These are phyloP conservation scores for Pythium insidiosum DNA, from an alignment of 352 stramenopile genomes.

Conservation along the genomic window DNA sequence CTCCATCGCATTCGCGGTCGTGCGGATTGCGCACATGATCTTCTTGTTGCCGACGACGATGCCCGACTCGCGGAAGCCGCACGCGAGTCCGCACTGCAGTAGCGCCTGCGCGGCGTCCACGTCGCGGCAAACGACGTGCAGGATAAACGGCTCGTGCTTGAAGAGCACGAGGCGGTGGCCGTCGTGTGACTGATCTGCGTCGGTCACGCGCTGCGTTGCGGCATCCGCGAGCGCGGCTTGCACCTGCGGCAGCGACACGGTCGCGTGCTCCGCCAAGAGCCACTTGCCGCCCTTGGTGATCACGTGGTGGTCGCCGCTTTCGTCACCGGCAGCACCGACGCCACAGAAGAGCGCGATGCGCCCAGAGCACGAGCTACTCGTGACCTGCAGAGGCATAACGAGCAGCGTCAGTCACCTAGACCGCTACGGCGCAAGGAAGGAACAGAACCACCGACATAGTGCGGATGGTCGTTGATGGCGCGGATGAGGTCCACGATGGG, in stretches of 20 bases:
- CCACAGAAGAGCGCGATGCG: slow-evolving; percentile 85
- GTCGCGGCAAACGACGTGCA: slow-evolving; percentile 86
- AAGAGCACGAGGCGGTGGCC: slow-evolving; percentile 63
- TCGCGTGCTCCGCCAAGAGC: slow-evolving; percentile 77
- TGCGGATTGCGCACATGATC: slow-evolving; percentile 88
- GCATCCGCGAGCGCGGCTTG: slow-evolving; percentile 18
- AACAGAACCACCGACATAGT: slow-evolving; percentile 75
- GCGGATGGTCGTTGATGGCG: slow-evolving; percentile 74
- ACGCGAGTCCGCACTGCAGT: slow-evolving; percentile 72
- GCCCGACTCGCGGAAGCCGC: slow-evolving; percentile 86
- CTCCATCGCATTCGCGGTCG: slow-evolving; percentile 79
- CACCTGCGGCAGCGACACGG: slow-evolving; percentile 67
- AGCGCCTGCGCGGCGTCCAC: slow-evolving; percentile 69
- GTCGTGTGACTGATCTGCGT: no score
- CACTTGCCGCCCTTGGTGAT: slow-evolving; percentile 88
- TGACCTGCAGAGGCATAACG: slow-evolving; percentile 58
- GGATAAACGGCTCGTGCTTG: slow-evolving; percentile 90
- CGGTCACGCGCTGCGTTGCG: background rate
- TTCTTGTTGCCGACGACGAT: slow-evolving; percentile 85
- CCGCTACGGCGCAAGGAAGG: no score
- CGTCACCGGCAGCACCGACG: slow-evolving; percentile 13
- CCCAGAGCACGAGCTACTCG: slow-evolving; percentile 87
- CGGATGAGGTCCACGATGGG: slow-evolving; percentile 85
- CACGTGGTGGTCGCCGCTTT: slow-evolving; percentile 22
- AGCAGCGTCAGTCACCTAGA: no score